Percentiles rank a stretch among this genome's conserved stretches.
Conservation (phyloP, 2,329 filamentous ascomycete genomes). For the Clonostachys rhizophaga region DNA sequence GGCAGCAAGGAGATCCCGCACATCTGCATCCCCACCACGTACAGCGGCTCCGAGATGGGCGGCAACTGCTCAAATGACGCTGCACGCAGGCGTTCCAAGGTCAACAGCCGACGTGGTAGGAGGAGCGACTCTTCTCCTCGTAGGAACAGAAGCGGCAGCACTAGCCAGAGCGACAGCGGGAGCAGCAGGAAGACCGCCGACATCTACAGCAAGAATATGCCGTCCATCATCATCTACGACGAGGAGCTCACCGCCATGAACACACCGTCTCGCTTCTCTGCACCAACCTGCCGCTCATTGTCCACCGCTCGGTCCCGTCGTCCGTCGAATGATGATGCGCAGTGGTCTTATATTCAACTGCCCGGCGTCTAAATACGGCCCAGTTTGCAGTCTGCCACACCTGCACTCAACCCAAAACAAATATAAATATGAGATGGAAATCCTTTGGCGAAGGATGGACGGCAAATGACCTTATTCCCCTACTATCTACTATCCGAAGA, state of each 20-base stretch:
- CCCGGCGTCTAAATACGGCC: conserved; percentile 20
- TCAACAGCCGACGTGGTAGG: background rate
- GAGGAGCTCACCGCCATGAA: conserved; percentile 22
- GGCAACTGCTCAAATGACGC: conserved; percentile 29
- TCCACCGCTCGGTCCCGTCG: conserved; percentile 11
- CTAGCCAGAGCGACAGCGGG: conserved; percentile 1
- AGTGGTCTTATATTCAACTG: conserved; percentile 28
- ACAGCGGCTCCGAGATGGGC: conserved; percentile 53
- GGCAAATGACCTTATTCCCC: background rate
- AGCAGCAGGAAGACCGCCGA: conserved; percentile 6
- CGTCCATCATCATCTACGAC: conserved; percentile 29
- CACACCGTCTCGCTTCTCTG: conserved; percentile 15
- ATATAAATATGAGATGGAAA: too few species aligned
- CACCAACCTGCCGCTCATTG: background rate
- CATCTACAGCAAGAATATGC: conserved; percentile 12
- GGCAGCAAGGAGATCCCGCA: conserved; percentile 48
- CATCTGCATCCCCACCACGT: conserved; percentile 55
- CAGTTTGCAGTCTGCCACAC: too few species aligned
- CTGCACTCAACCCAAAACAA: background rate
- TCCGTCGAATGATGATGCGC: conserved; percentile 12
- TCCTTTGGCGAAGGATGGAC: background rate
- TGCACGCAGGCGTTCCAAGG: background rate
- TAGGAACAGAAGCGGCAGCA: conserved; percentile 1
- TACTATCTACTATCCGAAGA: background rate
- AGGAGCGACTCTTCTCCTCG: conserved; percentile 1